Evolutionary conservation across 176 grass and related monocot genomes (phyloP).

Genomic region (Lolium multiflorum): DNA sequence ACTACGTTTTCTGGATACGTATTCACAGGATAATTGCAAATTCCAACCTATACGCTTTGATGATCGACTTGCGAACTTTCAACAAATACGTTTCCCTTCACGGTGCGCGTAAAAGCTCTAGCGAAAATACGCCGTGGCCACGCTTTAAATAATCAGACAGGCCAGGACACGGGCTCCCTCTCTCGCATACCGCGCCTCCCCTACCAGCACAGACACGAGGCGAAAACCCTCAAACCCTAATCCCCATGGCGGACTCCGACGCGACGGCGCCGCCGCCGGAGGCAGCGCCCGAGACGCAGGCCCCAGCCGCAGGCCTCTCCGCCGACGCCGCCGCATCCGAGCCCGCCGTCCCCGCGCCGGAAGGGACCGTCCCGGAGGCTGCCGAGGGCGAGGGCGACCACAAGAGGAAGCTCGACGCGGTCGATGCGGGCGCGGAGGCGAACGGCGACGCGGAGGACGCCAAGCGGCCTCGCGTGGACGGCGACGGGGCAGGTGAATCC

Average conservation of each 20-base stretch:
- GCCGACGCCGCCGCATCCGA: not conserved
- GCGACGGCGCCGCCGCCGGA: slow-evolving; percentile 42
- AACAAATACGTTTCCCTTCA: not conserved
- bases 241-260: slow-evolving; percentile 74
- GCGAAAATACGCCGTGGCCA: not conserved
- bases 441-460: slow-evolving; percentile 50
- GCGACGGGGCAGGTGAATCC: slow-evolving; percentile 45
- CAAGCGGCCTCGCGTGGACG: slow-evolving; percentile 54
- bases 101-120: not conserved
- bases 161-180: not conserved
- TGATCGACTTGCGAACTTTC: not conserved
- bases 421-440: slow-evolving; percentile 29
- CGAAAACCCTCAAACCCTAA: slow-evolving; percentile 71
- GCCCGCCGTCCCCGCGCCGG: not conserved
- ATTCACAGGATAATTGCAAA: no score
- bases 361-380: not conserved
- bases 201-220: not conserved
- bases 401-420: slow-evolving; percentile 65
- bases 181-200: slow-evolving; percentile 16
- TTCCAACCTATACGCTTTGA: not conserved
- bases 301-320: not conserved
- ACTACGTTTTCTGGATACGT: no score
- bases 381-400: slow-evolving; percentile 44
- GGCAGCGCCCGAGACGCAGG: slow-evolving; percentile 16
- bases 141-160: slow-evolving; percentile 6